Evolutionary conservation across 2,329 filamentous ascomycete genomes (phyloP).

Genomic region (Seiridium unicorne): DNA sequence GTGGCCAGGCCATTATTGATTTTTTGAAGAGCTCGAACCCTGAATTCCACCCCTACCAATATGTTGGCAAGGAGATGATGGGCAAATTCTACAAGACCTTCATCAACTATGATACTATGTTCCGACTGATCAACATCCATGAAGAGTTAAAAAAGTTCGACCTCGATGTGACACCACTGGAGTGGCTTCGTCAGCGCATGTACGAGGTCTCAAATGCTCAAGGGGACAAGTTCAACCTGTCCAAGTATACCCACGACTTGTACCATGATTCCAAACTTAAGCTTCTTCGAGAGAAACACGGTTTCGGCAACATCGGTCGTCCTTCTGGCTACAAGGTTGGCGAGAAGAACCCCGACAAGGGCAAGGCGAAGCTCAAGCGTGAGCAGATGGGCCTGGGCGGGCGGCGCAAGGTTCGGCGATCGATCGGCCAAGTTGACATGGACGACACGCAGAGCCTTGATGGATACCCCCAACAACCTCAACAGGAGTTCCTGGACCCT

Average conservation of each 20-base stretch:
- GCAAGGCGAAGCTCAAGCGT: slow-evolving; percentile 26
- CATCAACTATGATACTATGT: slow-evolving; percentile 56
- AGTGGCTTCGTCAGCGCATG: slow-evolving; percentile 58
- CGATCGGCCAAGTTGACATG: slow-evolving; percentile 27
- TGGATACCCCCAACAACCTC: slow-evolving; percentile 11
- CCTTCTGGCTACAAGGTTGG: slow-evolving; percentile 42
- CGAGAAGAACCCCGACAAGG: slow-evolving; percentile 34
- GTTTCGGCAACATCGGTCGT: slow-evolving; percentile 56
- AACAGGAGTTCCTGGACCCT: slow-evolving; percentile 23
- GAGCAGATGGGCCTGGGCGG: slow-evolving; percentile 14
- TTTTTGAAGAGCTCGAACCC: slow-evolving; percentile 42
- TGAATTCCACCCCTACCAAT: slow-evolving; percentile 56
- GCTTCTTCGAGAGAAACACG: slow-evolving; percentile 47
- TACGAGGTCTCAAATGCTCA: slow-evolving; percentile 44
- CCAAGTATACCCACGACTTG: slow-evolving; percentile 49
- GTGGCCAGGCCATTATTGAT: slow-evolving; percentile 50
- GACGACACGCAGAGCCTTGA: slow-evolving; percentile 19
- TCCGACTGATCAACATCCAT: slow-evolving; percentile 52
- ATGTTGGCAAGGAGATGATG: slow-evolving; percentile 52
- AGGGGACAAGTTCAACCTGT: slow-evolving; percentile 49
- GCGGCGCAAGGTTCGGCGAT: slow-evolving; percentile 25
- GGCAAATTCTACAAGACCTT: slow-evolving; percentile 35
- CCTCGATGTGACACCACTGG: slow-evolving; percentile 49
- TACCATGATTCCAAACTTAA: slow-evolving; percentile 56
- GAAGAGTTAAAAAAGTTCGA: slow-evolving; percentile 53